These are phyloP conservation scores for Elsinoe batatas DNA, from an alignment of 2,329 filamentous ascomycete genomes.

Conservation along the genomic window DNA sequence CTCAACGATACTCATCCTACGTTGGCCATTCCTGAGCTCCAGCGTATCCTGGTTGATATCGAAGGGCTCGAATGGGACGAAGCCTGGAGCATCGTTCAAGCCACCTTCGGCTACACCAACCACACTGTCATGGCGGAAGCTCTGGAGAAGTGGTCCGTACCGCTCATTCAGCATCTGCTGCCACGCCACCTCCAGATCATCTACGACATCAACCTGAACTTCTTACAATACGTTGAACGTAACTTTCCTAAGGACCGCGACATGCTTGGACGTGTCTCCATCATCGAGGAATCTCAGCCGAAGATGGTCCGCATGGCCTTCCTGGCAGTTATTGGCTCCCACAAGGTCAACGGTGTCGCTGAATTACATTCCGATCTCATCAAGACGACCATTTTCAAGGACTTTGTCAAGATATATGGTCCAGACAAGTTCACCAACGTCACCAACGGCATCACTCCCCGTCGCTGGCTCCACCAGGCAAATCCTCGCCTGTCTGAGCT, in stretches of 20 bases:
- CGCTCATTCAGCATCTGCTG: constrained; percentile 80
- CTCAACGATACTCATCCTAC: constrained; percentile 97
- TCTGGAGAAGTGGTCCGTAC: constrained; percentile 96
- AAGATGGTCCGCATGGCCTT: constrained; percentile 99
- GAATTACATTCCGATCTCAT: constrained; percentile 96
- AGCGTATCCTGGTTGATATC: constrained; percentile 79
- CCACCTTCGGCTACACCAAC: constrained; percentile 89
- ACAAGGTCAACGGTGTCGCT: constrained; percentile 98
- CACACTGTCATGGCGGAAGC: constrained; percentile 96
- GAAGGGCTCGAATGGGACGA: constrained; percentile 91
- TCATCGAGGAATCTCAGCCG: constrained; percentile 91
- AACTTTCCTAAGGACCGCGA: constrained; percentile 84
- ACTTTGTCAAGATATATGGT: constrained; percentile 91
- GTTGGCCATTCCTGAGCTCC: constrained; percentile 87
- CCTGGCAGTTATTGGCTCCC: constrained; percentile 88
- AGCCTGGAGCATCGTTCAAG: constrained; percentile 63
- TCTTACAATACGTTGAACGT: constrained; percentile 84
- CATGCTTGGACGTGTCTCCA: constrained; percentile 76
- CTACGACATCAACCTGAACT: constrained; percentile 93
- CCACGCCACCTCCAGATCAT: constrained; percentile 95
- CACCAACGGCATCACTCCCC: constrained; percentile 93
- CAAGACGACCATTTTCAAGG: constrained; percentile 98
- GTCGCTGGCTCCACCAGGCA: constrained; percentile 94
- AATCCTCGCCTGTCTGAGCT: constrained; percentile 87
- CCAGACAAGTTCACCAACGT: constrained; percentile 98